phyloP scores from a whole-genome alignment of 169 alveolate species.

The Haemoproteus tartakovskyi region DNA sequence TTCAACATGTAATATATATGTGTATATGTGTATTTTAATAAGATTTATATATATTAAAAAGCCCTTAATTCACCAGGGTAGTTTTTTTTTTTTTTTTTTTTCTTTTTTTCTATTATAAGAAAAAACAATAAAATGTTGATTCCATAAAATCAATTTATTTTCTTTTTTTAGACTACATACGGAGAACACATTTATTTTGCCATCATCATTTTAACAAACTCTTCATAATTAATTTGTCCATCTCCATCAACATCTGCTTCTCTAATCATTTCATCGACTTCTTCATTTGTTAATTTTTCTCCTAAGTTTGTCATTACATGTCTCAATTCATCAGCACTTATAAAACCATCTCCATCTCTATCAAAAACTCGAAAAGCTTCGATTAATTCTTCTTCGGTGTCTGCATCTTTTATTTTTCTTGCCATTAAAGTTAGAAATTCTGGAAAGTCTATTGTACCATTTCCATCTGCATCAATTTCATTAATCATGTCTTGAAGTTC shows the following conservation, averaged over 20 bases:
- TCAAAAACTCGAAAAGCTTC: constrained; percentile 98
- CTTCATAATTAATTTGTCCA: constrained; percentile 98
- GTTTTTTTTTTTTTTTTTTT: too few species aligned
- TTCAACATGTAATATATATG: too few species aligned
- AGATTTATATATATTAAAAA: too few species aligned
- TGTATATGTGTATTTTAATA: too few species aligned
- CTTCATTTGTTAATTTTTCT: constrained; percentile 97
- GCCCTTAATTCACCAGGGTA: too few species aligned
- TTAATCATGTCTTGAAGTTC: constrained; percentile 94
- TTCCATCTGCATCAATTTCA: constrained; percentile 93
- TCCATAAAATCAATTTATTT: too few species aligned
- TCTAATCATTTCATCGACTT: constrained; percentile 98
- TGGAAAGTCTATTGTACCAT: constrained; percentile 96
- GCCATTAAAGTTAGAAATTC: constrained; percentile 99
- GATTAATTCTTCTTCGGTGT: constrained; percentile 98
- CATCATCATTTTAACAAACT: constrained; percentile 97
- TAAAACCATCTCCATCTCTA: constrained; percentile 97
- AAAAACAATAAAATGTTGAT: too few species aligned
- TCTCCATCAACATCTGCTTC: constrained; percentile 99
- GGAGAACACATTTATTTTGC: constrained; percentile 82
- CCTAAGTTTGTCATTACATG: constrained; percentile 99
- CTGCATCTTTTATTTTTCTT: constrained; percentile 98
- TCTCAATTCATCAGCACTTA: constrained; percentile 98
- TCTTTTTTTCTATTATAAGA: too few species aligned
- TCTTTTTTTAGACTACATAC: background rate